Evolutionary conservation across 2,329 filamentous ascomycete species (phyloP).

Genomic region (Xylaria sp.): DNA sequence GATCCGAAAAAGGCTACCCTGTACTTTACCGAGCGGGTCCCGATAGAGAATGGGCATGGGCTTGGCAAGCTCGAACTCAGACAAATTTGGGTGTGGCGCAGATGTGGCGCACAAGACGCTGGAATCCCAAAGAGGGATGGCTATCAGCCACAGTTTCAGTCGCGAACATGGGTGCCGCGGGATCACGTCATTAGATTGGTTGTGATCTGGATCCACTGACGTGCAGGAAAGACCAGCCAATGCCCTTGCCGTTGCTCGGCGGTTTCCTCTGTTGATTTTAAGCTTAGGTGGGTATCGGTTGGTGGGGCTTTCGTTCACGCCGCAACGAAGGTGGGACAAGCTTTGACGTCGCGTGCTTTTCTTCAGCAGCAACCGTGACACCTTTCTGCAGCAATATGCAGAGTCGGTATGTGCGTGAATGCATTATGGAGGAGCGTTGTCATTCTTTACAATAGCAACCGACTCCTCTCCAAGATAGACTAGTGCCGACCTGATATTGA

Average conservation of each 20-base stretch:
- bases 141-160: slow-evolving; percentile 28
- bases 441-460: slow-evolving; percentile 10
- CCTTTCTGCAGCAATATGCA: slow-evolving; percentile 1
- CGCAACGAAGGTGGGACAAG: slow-evolving; percentile 25
- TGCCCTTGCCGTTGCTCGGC: slow-evolving; percentile 62
- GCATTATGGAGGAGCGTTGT: background rate
- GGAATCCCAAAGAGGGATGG: slow-evolving; percentile 8
- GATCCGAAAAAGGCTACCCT: slow-evolving; percentile 41
- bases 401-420: background rate
- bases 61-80: background rate
- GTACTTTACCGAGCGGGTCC: background rate
- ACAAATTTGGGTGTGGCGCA: background rate
- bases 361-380: slow-evolving; percentile 11
- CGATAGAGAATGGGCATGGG: background rate
- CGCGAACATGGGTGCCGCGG: slow-evolving; percentile 37
- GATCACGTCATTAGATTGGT: slow-evolving; percentile 48
- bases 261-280: slow-evolving; percentile 65
- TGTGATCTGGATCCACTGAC: slow-evolving; percentile 24
- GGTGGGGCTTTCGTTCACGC: slow-evolving; percentile 33
- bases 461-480: slow-evolving; percentile 7
- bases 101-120: slow-evolving; percentile 33
- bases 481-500: background rate
- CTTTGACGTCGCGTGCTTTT: slow-evolving; percentile 28
- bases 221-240: slow-evolving; percentile 52
- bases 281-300: slow-evolving; percentile 43